phyloP scores from a whole-genome alignment of 352 stramenopile species.

The Globisporangium carolinianum region DNA sequence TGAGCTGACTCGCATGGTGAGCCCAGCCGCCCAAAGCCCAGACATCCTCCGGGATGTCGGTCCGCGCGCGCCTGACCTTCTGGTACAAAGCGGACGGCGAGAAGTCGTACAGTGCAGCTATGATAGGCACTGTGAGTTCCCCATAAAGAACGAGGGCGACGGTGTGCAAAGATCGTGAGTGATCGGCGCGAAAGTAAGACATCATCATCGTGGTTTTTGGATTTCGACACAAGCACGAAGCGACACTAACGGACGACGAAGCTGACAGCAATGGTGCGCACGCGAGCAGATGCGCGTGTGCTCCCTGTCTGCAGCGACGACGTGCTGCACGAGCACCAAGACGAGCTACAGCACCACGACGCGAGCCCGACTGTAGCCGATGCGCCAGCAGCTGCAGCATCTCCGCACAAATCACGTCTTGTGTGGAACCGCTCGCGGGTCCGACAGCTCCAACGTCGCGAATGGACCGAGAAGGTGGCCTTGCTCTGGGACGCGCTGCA shows the following conservation, averaged over 20 bases:
- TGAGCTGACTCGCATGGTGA: too few species aligned
- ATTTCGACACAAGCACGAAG: background rate
- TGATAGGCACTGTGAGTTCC: too few species aligned
- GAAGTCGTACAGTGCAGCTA: too few species aligned
- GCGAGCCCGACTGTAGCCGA: background rate
- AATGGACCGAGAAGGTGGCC: constrained; percentile 56
- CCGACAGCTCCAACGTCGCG: constrained; percentile 28
- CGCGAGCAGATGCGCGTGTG: background rate
- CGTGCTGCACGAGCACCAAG: background rate
- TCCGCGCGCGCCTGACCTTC: too few species aligned
- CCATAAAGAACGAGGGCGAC: too few species aligned
- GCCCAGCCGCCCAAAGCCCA: too few species aligned
- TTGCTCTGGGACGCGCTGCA: constrained; percentile 41
- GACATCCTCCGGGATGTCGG: too few species aligned
- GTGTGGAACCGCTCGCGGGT: background rate
- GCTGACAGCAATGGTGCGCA: background rate
- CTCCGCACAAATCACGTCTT: background rate
- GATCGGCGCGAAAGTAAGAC: too few species aligned
- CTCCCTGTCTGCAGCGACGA: background rate
- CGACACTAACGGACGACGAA: background rate
- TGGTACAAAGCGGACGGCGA: too few species aligned
- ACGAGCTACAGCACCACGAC: background rate
- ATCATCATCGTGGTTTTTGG: background rate
- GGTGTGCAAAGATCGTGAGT: too few species aligned
- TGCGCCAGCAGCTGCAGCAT: background rate